Conservation (phyloP, 2,329 filamentous ascomycete species). For the Periconia digitata region DNA sequence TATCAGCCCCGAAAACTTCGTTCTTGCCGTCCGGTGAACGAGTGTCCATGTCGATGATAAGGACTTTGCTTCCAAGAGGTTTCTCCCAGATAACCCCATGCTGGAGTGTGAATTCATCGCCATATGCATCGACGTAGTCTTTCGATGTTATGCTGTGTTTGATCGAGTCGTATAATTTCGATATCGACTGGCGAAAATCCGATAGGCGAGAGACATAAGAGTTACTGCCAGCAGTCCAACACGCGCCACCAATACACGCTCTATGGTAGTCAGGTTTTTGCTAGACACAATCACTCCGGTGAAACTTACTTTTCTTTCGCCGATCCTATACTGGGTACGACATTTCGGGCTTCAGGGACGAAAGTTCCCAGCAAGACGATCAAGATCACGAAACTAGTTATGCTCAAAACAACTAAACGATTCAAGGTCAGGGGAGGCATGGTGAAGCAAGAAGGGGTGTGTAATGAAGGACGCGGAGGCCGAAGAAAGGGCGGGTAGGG, state of each 20-base stretch:
- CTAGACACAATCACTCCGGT: not conserved
- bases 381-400: not conserved
- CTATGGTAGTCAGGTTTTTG: not conserved
- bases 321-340: not conserved
- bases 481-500: too few relatives aligned
- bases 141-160: not conserved
- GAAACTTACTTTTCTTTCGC: not conserved
- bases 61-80: constrained; percentile 24
- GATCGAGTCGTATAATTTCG: not conserved
- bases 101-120: constrained; percentile 1
- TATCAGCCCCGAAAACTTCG: constrained; percentile 22
- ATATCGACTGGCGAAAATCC: not conserved
- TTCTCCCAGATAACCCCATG: constrained; percentile 20
- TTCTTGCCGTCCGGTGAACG: constrained; percentile 22
- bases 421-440: not conserved
- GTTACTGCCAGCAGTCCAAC: not conserved
- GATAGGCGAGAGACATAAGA: not conserved
- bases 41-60: constrained; percentile 38
- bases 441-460: too few relatives aligned
- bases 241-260: not conserved
- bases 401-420: not conserved
- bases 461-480: too few relatives aligned
- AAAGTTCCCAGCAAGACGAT: not conserved
- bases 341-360: not conserved
- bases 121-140: constrained; percentile 1